A percentile compares a stretch with the other conserved stretches of the same genome.
These are phyloP conservation scores for Aphanomyces stellatus DNA, from an alignment of 352 stramenopile species.

Conservation along the genomic window DNA sequence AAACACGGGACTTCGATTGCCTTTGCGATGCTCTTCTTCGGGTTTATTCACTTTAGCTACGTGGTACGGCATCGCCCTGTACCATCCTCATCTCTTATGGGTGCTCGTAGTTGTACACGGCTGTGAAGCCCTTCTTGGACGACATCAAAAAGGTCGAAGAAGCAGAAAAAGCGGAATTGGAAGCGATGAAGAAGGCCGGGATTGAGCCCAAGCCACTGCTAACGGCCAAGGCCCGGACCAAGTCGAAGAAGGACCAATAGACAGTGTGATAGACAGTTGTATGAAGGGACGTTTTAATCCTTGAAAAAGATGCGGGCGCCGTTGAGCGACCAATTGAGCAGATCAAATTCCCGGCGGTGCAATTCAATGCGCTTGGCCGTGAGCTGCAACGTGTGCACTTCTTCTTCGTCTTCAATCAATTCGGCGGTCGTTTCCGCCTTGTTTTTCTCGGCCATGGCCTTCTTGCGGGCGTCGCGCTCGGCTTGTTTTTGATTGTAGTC, in stretches of 20 bases:
- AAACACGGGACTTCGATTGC: background rate
- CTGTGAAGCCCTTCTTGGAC: background rate
- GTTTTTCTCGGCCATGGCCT: conserved; percentile 62
- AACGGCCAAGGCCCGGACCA: background rate
- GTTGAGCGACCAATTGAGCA: conserved; percentile 88
- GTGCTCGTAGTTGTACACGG: background rate
- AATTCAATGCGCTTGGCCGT: conserved; percentile 82
- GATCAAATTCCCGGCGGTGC: conserved; percentile 81
- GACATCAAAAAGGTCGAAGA: background rate
- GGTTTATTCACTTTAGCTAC: background rate
- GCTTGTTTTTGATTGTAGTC: conserved; percentile 78
- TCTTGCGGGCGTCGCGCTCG: conserved; percentile 67
- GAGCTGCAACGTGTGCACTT: conserved; percentile 79
- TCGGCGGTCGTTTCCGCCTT: conserved; percentile 79
- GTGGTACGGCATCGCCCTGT: background rate
- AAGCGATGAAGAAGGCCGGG: background rate
- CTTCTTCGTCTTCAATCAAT: conserved; percentile 80
- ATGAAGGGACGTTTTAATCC: conserved; percentile 31
- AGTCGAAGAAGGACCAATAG: background rate
- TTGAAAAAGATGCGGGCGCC: conserved; percentile 90
- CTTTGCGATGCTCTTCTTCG: background rate
- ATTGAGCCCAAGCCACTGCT: background rate
- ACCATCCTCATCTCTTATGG: background rate
- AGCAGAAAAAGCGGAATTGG: background rate
- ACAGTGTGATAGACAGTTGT: background rate